Conservation (phyloP, 805 yeast genomes). For the Yamadazyma endophytica region DNA sequence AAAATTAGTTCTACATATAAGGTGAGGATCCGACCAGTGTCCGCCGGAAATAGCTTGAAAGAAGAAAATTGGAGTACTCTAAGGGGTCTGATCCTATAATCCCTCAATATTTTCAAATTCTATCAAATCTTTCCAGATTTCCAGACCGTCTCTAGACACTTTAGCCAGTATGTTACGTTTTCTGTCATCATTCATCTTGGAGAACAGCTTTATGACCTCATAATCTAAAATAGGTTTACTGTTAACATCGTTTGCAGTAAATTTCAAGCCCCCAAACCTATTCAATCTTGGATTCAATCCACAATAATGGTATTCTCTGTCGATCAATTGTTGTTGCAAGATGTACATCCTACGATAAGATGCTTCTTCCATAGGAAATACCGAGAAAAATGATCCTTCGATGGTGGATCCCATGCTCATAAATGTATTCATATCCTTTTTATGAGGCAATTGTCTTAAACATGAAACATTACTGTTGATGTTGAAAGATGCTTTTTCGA, state of each 20-base stretch:
- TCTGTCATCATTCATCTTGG: constrained; percentile 53
- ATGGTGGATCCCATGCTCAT: constrained; percentile 67
- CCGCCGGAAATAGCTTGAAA: too few species aligned
- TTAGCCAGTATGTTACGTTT: constrained; percentile 52
- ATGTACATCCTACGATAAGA: constrained; percentile 78
- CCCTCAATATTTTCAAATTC: constrained; percentile 45
- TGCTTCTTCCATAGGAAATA: constrained; percentile 71
- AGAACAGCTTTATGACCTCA: constrained; percentile 51
- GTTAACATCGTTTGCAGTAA: constrained; percentile 31
- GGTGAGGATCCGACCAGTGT: too few species aligned
- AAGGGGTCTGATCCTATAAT: constrained; percentile 19
- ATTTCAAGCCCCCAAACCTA: constrained; percentile 43
- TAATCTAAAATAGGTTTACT: constrained; percentile 65
- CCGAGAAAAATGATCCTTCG: constrained; percentile 76
- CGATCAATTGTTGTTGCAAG: constrained; percentile 81
- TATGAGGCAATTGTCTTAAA: constrained; percentile 43
- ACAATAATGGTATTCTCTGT: constrained; percentile 65
- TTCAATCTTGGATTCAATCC: constrained; percentile 81
- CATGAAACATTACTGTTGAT: constrained; percentile 58
- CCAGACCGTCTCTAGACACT: constrained; percentile 53
- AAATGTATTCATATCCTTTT: constrained; percentile 33
- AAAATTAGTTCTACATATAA: too few species aligned
- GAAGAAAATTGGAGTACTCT: too few species aligned
- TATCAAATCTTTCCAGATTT: constrained; percentile 65
- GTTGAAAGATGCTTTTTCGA: constrained; percentile 68